Evolutionary conservation across 495 filamentous ascomycete genomes (phyloP).

Genomic region (Penicillium pulvis): DNA sequence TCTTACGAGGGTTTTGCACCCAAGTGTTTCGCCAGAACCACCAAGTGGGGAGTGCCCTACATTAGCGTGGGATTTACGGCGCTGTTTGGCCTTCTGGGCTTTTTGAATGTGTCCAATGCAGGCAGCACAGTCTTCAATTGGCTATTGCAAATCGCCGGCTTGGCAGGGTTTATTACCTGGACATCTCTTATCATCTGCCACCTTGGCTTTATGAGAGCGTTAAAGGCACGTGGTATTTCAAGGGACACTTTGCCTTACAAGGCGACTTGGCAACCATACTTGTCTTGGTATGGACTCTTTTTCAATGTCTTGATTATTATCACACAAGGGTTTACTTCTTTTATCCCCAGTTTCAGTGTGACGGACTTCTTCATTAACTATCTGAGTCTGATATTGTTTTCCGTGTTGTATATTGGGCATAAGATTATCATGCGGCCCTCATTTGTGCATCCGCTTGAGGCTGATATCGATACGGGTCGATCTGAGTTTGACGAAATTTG

Average conservation of each 20-base stretch:
- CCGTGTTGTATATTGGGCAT: constrained; percentile 59
- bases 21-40: constrained; percentile 51
- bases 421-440: constrained; percentile 50
- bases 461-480: constrained; percentile 52
- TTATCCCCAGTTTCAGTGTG: constrained; percentile 60
- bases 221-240: constrained; percentile 57
- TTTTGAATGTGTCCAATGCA: constrained; percentile 50
- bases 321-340: constrained; percentile 70
- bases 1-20: constrained; percentile 64
- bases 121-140: constrained; percentile 59
- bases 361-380: constrained; percentile 63
- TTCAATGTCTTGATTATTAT: constrained; percentile 66
- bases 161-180: constrained; percentile 72
- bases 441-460: constrained; percentile 46
- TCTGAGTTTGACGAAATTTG: constrained; percentile 33
- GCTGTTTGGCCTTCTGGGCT: constrained; percentile 53
- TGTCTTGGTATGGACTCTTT: constrained; percentile 61
- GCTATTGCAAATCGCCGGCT: constrained; percentile 62
- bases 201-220: constrained; percentile 61
- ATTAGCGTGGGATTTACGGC: constrained; percentile 53
- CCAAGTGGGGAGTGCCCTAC: constrained; percentile 53
- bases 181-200: constrained; percentile 60
- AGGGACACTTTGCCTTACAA: constrained; percentile 59
- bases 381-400: constrained; percentile 62
- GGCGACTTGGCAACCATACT: constrained; percentile 60